Evolutionary conservation across 2,329 filamentous ascomycete genomes (phyloP), one percentile per base, ranked within the genome.

Genomic region (Rhinocladiella mackenziei): DNA sequence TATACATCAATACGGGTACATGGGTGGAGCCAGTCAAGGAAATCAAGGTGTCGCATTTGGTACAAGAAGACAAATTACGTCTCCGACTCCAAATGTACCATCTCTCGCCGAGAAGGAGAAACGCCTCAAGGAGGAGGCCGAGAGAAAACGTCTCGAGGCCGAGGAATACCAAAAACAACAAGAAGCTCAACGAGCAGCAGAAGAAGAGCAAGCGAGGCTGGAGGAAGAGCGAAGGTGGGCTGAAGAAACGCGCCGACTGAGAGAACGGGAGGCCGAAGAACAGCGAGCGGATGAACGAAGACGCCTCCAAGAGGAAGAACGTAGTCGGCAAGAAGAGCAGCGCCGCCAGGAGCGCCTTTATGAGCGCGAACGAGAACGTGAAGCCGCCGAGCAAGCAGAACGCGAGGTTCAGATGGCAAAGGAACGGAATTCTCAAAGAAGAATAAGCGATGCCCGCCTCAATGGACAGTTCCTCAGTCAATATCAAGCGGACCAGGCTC

Each of bases 1-100:
- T 62, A 97, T 97, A 57, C 85, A 89, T 45, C 92, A 98, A 63
- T 98, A 98, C 62, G 89, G 92, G 5, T 98, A 96, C 66, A 92
- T 97, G 84, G 92, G 92, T 45, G 92, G 92, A 36, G 92, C 92
- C 18, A 96, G 87, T 60, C 92, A 98, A 64, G 91, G 88, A 2
- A 97, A 94, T 58, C 81, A 96, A 50, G 92, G 92, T 13, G 88
- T 98, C 56, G 81, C 86, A 8, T 97, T 97, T 65, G 92, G 92
- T 43, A 87, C 83, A 13, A 80, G 89, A 57, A 80, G 92, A 48
- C 92, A 98, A 68, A 97, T 98, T 62, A 97, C 89, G 6, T 88
- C 77, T 57, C 79, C 87, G 10, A 75, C 80, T 22, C 92, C 92
- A 4, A 65, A 77, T 33, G 87, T 97, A 7, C 89, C 89, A 1